Evolutionary conservation across 1,139 yeast genomes (phyloP).

Genomic region (Debaryomycetaceae sp.): DNA sequence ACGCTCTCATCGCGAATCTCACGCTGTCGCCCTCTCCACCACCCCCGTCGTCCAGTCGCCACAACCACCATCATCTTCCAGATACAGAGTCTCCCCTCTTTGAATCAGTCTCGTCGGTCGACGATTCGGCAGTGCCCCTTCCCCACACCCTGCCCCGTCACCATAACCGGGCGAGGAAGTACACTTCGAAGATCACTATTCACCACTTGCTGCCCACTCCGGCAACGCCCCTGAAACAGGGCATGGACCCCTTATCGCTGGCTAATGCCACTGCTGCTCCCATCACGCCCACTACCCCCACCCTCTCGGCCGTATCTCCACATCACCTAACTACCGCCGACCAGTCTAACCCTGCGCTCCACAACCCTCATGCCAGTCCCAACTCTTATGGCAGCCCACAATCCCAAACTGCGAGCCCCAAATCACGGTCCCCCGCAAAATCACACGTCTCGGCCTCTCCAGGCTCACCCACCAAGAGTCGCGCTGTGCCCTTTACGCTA

Average conservation of each 20-base stretch:
- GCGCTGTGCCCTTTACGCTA: conserved; percentile 25
- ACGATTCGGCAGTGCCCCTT: neutral
- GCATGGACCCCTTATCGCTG: neutral
- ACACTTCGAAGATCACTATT: neutral
- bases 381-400: too few species aligned
- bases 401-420: too few species aligned
- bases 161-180: neutral
- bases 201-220: neutral
- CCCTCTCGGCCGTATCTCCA: too few species aligned
- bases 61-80: too few species aligned
- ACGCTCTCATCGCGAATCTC: neutral
- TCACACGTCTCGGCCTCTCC: conserved; percentile 1
- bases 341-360: too few species aligned
- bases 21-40: neutral
- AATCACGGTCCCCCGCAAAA: neutral
- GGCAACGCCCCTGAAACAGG: neutral
- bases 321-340: too few species aligned
- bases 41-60: too few species aligned
- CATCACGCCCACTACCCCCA: too few species aligned
- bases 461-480: conserved; percentile 5
- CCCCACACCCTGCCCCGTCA: neutral
- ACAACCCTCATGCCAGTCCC: too few species aligned
- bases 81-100: too few species aligned
- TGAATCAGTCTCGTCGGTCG: neutral
- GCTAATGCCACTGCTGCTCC: too few species aligned